phyloP scores from a whole-genome alignment of 2,329 filamentous ascomycete species.

The Pseudogymnoascus sp. region DNA sequence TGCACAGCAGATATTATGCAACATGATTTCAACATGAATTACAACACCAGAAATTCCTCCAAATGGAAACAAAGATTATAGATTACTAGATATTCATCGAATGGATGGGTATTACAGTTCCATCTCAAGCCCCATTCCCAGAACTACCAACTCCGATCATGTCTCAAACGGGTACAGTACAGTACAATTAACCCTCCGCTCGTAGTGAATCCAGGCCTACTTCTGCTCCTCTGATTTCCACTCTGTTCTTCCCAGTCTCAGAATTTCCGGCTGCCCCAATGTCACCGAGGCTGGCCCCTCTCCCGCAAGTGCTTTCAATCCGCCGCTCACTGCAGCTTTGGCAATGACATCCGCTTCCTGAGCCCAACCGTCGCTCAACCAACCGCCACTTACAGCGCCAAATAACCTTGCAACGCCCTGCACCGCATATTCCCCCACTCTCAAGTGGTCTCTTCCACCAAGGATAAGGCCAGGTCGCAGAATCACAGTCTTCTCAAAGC shows the following conservation, averaged over 20 bases:
- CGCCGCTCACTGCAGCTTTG: constrained; percentile 44
- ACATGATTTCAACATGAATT: not conserved
- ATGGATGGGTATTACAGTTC: not conserved
- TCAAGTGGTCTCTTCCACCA: constrained; percentile 57
- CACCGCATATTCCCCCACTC: constrained; percentile 50
- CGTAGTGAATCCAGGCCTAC: not conserved
- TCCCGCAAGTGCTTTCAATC: constrained; percentile 34
- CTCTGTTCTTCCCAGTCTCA: constrained; percentile 42
- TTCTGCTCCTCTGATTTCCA: constrained; percentile 22
- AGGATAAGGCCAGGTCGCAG: constrained; percentile 67
- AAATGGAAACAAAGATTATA: not conserved
- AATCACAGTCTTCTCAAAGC: constrained; percentile 73
- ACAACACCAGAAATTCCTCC: not conserved
- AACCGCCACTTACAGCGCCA: constrained; percentile 45
- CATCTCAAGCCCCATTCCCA: not conserved
- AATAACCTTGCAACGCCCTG: constrained; percentile 48
- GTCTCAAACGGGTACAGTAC: not conserved
- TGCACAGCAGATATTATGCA: not conserved
- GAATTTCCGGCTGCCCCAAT: constrained; percentile 42
- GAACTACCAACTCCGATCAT: not conserved
- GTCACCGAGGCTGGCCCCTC: constrained; percentile 40
- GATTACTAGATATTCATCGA: not conserved
- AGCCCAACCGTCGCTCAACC: constrained; percentile 55
- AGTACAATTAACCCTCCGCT: not conserved
- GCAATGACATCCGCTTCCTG: constrained; percentile 57